Evolutionary conservation across 225 moss, liverwort and hornwort genomes (phyloP), one percentile per base, ranked within the genome.

Genomic region (Bryoerythrophyllum caledonicum): DNA sequence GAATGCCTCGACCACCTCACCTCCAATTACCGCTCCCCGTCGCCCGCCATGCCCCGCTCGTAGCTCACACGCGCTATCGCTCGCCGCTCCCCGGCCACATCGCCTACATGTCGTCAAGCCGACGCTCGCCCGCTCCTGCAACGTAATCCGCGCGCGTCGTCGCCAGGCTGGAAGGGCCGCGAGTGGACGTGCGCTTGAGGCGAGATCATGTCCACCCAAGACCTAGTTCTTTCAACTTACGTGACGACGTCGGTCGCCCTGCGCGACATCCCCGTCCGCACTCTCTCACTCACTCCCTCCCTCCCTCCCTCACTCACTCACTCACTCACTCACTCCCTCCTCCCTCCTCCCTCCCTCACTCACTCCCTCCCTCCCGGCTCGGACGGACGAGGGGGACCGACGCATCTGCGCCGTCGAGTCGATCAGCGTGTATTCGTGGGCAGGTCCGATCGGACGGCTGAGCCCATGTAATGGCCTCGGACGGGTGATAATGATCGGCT

Each of bases 401-500:
- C 38, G 55, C 6, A 80, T 86, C 77, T 5, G 3, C 38, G 55
- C 79, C 82, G 70, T 70, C 46, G 35, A 8, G 8, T n/a, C 0
- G n/a, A 53, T 65, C 11, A 16, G 24, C 14, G 48, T 12, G 23
- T 4, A 7, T 59, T n/a, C 12, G 14, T 1, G 8, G 15, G 0
- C 13, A 10, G 2, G 16, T 2, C 2, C 2, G 58, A 87, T 87
- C 84, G 68, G 62, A 79, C 81, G 86, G 83, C 30, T 16, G 67
- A 35, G 76, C 54, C 75, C 40, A 87, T 79, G 86, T 84, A 26
- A 72, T 67, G 32, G 0, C 0, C 4, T 81, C 79, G 54, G 56
- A 78, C 65, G 2, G 15, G 1, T 2, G 20, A 6, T 34, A 5
- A 63, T 53, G 52, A 11, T 4, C 15, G 44, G n/a, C n/a, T n/a